Base-by-base conservation (phyloP, 192 early-diverging fungal species). In the Entrophospora sp. region DNA sequence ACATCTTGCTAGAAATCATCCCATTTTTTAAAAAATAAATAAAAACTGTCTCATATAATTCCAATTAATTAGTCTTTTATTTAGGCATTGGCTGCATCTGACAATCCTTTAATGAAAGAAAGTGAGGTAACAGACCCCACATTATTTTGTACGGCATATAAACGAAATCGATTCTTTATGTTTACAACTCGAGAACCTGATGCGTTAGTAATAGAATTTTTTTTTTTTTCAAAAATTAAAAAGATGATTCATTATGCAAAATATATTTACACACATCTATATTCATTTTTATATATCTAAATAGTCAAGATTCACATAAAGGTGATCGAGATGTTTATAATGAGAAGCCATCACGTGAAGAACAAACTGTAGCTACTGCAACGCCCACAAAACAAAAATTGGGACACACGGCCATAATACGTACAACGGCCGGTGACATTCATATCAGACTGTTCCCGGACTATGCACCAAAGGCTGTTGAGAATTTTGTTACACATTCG, bases 301-400 rank as follows among this genome's bases (percentile, higher is more conserved):
- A 79, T 45, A 69, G 76, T 8, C 40, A 71, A 30, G 43, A 73
- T 8, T 73, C 69, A 6, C 76, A 81, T 32, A 85, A 83, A 37
- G 78, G 77, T 16, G 83, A 90, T 36, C 84, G 96, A 46, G 96
- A 98, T 79, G 85, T 97, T 35, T 98, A 95, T 69, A 98, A 98
- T 77, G 96, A 98, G 66, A 94, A 94, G 69, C 96, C 96, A 0
- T 90, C 94, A 0, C 80, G 91, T 30, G 94, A 97, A 69, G 96
- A 98, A 76, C 94, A 94, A 56, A 93, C 92, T 0, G 85, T 96
- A 36, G 94, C 95, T 0, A 72, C 85, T 0, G 74, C 78, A 0
- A 75, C 85, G 53, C 71, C 82, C 18, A 82, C 79, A 12, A 83
- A 87, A 44, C 81, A 81, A 25, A 58, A 80, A 14, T 77, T 89